These are phyloP conservation scores for Verticillium albo-atrum DNA, from an alignment of 2,329 filamentous ascomycete genomes.

Conservation along the genomic window DNA sequence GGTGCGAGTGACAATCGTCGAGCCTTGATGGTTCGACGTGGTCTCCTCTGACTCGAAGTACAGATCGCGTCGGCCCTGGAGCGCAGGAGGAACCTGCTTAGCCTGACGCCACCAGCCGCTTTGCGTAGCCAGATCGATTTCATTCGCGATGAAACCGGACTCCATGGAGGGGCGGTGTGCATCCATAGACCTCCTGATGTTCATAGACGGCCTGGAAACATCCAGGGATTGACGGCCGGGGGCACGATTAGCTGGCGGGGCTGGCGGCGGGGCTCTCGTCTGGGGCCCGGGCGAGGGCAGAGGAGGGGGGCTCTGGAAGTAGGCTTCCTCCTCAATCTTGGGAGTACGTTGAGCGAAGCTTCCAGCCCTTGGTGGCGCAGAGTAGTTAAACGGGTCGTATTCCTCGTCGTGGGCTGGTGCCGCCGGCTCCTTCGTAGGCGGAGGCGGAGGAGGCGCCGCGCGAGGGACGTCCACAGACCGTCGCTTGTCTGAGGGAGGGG, in stretches of 20 bases:
- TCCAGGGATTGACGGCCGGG: constrained; percentile 60
- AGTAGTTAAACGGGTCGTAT: constrained; percentile 64
- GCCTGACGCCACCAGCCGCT: constrained; percentile 86
- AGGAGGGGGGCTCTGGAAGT: constrained; percentile 42
- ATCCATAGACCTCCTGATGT: constrained; percentile 65
- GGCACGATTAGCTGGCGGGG: constrained; percentile 14
- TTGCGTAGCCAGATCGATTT: constrained; percentile 71
- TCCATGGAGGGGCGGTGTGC: constrained; percentile 69
- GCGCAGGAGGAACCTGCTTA: constrained; percentile 71
- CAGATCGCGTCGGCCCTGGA: constrained; percentile 80
- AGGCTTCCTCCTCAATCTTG: constrained; percentile 38
- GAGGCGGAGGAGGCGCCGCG: constrained; percentile 62
- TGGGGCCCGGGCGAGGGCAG: constrained; percentile 32
- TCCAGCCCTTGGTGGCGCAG: constrained; percentile 25
- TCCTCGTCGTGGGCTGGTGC: constrained; percentile 53
- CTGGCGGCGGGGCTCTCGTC: constrained; percentile 6
- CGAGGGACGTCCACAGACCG: constrained; percentile 68
- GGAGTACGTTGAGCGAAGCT: constrained; percentile 27
- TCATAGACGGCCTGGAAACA: constrained; percentile 43
- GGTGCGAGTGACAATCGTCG: constrained; percentile 69
- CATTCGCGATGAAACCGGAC: constrained; percentile 79
- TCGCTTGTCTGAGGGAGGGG: constrained; percentile 48
- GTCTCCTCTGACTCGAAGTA: constrained; percentile 79
- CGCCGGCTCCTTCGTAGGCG: constrained; percentile 39
- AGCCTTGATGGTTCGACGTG: constrained; percentile 62